Conservation (phyloP, 768 basidiomycete species). For the Boletus sp. region DNA sequence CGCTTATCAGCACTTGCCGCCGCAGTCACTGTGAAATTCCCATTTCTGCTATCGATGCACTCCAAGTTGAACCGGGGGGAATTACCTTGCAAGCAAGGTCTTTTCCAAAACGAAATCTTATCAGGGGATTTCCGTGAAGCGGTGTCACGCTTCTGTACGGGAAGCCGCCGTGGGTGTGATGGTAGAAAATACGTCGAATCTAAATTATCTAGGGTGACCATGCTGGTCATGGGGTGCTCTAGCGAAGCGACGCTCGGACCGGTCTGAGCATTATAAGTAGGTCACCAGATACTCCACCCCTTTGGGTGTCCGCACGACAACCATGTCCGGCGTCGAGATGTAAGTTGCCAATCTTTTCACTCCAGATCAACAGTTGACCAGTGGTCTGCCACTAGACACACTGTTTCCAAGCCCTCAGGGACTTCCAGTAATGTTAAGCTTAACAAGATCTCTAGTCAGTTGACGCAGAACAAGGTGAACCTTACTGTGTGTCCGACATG, state of each 20-base stretch:
- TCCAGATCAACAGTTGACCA: not conserved
- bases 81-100: too few relatives aligned
- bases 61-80: not conserved
- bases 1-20: too few relatives aligned
- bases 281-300: not conserved
- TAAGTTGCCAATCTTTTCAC: conserved; percentile 28
- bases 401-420: conserved; percentile 21
- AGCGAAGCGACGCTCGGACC: conserved; percentile 9
- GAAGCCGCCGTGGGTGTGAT: conserved; percentile 15
- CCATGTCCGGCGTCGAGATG: conserved; percentile 66
- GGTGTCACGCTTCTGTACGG: not conserved
- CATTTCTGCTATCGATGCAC: too few relatives aligned
- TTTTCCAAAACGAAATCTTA: too few relatives aligned
- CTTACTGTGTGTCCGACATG: not conserved
- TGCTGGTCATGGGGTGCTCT: conserved; percentile 16
- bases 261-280: conserved; percentile 17
- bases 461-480: conserved; percentile 78
- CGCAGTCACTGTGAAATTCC: too few relatives aligned
- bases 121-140: not conserved
- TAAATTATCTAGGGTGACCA: conserved; percentile 1
- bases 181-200: conserved; percentile 1
- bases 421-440: conserved; percentile 44
- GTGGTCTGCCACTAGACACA: conserved; percentile 10
- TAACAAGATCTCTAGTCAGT: conserved; percentile 70
- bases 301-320: conserved; percentile 5